phyloP scores from a whole-genome alignment of 2,329 filamentous ascomycete species.

The Verticillium longisporum region DNA sequence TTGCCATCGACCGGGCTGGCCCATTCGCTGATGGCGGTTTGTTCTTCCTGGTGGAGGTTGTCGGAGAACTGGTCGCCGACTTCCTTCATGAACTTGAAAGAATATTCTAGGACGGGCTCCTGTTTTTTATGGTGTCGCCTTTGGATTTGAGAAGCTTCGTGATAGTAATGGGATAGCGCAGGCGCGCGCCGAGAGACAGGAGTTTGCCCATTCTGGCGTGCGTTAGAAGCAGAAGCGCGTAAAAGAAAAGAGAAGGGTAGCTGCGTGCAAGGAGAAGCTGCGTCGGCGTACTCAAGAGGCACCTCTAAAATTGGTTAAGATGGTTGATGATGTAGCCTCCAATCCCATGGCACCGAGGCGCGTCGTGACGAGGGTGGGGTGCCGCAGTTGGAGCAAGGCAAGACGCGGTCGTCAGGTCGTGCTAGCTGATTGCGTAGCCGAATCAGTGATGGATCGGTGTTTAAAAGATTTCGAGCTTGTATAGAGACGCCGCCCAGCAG shows the following conservation, averaged over 20 bases:
- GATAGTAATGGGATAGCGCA: constrained; percentile 92
- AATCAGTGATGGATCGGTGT: background rate
- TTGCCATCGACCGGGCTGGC: constrained; percentile 78
- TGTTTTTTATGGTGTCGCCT: constrained; percentile 71
- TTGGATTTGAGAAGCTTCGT: constrained; percentile 72
- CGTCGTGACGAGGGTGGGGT: background rate
- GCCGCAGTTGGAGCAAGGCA: background rate
- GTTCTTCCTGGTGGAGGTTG: constrained; percentile 59
- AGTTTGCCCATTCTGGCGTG: constrained; percentile 31
- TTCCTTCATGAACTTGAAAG: constrained; percentile 72
- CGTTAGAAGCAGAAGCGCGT: constrained; percentile 1
- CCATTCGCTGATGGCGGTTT: constrained; percentile 69
- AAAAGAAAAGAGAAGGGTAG: background rate
- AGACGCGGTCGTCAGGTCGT: background rate
- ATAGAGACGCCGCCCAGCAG: background rate
- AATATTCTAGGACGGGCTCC: constrained; percentile 78
- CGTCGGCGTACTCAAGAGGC: constrained; percentile 8
- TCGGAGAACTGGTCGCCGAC: constrained; percentile 58
- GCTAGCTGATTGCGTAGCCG: background rate
- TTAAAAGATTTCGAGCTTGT: background rate
- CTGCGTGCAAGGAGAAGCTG: background rate
- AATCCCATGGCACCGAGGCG: constrained; percentile 12
- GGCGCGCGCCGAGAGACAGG: constrained; percentile 50
- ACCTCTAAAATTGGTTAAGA: constrained; percentile 7
- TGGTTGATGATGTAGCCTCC: constrained; percentile 6